Evolutionary conservation across 176 grass and related monocot species (phyloP).

Genomic region (Canna indica): DNA sequence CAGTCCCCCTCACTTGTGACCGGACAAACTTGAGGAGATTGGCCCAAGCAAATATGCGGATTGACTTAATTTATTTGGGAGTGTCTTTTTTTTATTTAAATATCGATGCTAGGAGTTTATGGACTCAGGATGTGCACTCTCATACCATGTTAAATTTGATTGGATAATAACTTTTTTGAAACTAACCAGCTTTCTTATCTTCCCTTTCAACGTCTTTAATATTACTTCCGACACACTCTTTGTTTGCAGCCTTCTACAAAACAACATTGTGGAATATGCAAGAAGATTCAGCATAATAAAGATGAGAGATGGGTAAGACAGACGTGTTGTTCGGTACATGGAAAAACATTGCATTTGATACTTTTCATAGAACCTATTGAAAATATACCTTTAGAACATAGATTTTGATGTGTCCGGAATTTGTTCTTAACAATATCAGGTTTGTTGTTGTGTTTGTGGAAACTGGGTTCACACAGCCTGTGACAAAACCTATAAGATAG

Average conservation of each 20-base stretch:
- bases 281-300: slow-evolving; percentile 55
- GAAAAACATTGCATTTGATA: slow-evolving; percentile 1
- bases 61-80: too few species aligned
- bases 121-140: too few species aligned
- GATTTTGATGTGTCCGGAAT: neutral
- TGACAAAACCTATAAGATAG: slow-evolving; percentile 56
- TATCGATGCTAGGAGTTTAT: too few species aligned
- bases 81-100: too few species aligned
- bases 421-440: slow-evolving; percentile 24
- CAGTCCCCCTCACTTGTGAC: too few species aligned
- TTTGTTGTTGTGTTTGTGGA: slow-evolving; percentile 74
- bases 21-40: too few species aligned
- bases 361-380: slow-evolving; percentile 11
- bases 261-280: slow-evolving; percentile 75
- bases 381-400: too few species aligned
- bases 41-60: too few species aligned
- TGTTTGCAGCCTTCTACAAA: slow-evolving; percentile 53
- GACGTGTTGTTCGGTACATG: slow-evolving; percentile 1
- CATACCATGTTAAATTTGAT: too few species aligned
- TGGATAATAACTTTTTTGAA: too few species aligned
- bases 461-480: slow-evolving; percentile 70
- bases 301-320: slow-evolving; percentile 77
- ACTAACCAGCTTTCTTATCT: slow-evolving; percentile 8
- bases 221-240: slow-evolving; percentile 7
- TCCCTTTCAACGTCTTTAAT: slow-evolving; percentile 1